phyloP scores from a whole-genome alignment of 306 rosid species.

The Mimosa pudica region DNA sequence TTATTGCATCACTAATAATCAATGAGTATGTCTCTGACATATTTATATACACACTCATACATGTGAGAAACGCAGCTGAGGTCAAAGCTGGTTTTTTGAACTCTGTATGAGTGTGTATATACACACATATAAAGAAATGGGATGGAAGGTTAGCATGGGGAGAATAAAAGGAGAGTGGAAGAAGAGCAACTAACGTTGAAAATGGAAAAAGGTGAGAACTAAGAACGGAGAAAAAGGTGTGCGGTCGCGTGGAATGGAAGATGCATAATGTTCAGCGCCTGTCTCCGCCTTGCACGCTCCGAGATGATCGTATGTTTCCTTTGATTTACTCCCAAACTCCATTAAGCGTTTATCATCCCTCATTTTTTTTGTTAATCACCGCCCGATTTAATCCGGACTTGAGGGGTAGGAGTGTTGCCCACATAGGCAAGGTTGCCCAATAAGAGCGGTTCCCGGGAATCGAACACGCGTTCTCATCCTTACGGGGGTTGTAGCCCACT shows the following conservation, averaged over 20 bases:
- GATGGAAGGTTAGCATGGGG: conserved; percentile 38
- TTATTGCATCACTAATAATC: conserved; percentile 15
- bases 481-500: no score
- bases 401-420: no score
- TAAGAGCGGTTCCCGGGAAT: no score
- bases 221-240: conserved; percentile 41
- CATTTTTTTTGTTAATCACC: no score
- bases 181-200: conserved; percentile 14
- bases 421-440: no score
- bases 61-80: background rate
- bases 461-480: no score
- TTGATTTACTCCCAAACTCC: background rate
- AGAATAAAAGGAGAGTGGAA: conserved; percentile 21
- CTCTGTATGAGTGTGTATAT: background rate
- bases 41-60: no score
- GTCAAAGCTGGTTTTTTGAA: conserved; percentile 40
- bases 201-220: conserved; percentile 31
- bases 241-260: conserved; percentile 61
- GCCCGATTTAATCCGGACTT: no score
- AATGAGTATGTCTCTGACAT: conserved; percentile 23
- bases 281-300: conserved; percentile 76
- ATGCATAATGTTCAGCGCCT: conserved; percentile 58
- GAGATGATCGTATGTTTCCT: conserved; percentile 31
- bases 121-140: background rate
- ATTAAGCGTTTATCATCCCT: background rate